Base-by-base conservation (phyloP, 495 filamentous ascomycete genomes). In the Lophiotrema nucula region DNA sequence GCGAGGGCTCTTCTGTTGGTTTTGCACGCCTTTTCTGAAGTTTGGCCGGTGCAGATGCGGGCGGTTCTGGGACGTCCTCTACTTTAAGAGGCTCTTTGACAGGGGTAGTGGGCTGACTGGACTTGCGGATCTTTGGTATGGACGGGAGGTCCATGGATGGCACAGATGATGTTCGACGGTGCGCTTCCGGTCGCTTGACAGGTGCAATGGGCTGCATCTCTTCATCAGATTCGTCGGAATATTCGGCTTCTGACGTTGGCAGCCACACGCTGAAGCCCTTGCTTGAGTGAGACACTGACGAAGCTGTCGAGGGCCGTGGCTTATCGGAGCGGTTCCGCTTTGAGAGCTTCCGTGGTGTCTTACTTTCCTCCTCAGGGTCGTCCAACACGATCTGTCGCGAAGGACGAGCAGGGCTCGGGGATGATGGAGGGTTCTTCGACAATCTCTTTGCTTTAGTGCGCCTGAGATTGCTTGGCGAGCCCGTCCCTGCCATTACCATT, bases 91-190 rank as follows among this genome's bases (percentile, higher is more conserved):
- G 53, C 50, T 47, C 61, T 39, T 58, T 52, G 53, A 61, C 56
- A 4, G 74, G 72, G 8, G 69, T 71, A 39, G 44, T 63, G 8
- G 70, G 71, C n/a, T 70, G 67, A 54, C 63, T 72, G n/a, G 70
- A 54, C 51, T 76, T 74, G n/a, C 83, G 69, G 16, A 83, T 69
- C 60, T 83, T 85, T 15, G 75, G 79, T 19, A 86, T 83, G 19
- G 69, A 72, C 15, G 83, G 84, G 15, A 85, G 74, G 51, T 81
- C 73, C 62, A 76, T 69, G 0, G 79, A 80, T 5, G 81, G 82
- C 11, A 81, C 75, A 21, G 80, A 83, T n/a, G 84, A 85, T 2
- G 78, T 65, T n/a, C 74, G 70, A 26, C 80, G 72, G 39, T 77
- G 70, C 27, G 65, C 47, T 21, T 45, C 37, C 15, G 69, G 72